Evolutionary conservation across 73 alveolate genomes (phyloP), one percentile per base, ranked within the genome.

Genomic region (Paramecium sonneborni): DNA sequence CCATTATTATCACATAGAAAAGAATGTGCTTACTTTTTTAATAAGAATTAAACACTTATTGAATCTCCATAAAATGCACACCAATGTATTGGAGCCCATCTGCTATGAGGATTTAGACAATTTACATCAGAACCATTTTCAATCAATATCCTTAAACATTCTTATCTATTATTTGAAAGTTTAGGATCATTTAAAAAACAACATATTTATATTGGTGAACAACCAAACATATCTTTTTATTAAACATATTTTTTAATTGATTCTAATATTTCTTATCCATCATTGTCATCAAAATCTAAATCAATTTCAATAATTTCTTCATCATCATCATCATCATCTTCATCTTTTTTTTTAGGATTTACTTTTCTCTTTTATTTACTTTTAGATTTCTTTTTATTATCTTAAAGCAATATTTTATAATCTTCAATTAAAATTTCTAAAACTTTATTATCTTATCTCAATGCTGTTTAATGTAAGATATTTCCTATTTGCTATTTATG

Each of bases 81-180:
- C 94, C 94, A 88, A 72, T 88, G 94, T 12, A 88, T 23, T 32
- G 94, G 91, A 9, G 91, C 70, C 94, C 94, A 88, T 37, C 70
- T 52, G 5, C 82, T 69, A 14, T 82, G 39, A 39, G 94, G 89
- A 70, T 88, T 88, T 7, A 41, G 30, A 28, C 52, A 62, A 48
- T 88, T 88, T 20, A 69, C 82, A 39, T 88, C 91, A 30, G 94
- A 84, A 9, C 94, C 94, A 39, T 48, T 62, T 26, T 88, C 94
- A 1, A 88, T 37, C 37, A 88, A 82, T 26, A 88, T 23, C 30
- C 76, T 69, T 10, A 88, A 18, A 88, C 94, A 88, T n/a, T 38
- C 89, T 15, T 39, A 70, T 39, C 94, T 62, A 43, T 88, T 39
- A 20, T 21, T 23, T 1, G 14, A 9, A 26, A 24, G 14, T 62